Evolutionary conservation across 2,329 filamentous ascomycete species (phyloP), one percentile per base, ranked within the genome.

Genomic region (Fusarium torreyae): DNA sequence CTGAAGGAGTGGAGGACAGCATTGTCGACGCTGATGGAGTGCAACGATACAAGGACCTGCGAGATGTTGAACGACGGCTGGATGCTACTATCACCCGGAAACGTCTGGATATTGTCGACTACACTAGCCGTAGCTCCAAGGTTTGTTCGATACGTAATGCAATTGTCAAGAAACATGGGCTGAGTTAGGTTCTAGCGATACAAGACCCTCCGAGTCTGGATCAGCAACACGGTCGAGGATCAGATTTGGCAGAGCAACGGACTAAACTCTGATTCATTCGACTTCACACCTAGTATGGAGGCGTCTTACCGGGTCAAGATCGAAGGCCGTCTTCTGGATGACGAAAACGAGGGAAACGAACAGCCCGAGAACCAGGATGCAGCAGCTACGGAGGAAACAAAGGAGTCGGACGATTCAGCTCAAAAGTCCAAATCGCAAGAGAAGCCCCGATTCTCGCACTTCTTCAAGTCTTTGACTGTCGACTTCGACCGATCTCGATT

Each of bases 11-110:
- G 44, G 94, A 97, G 73, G 90, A 94, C 48, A 88, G 92, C 68
- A 88, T 94, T 65, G 89, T 97, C 69, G 94, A 82, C 46, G 64
- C 92, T 67, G 92, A 97, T 78, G 91, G 92, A 39, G 94, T 92
- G 44, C 86, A 91, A 77, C 88, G 93, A 72, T 99, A 99, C 82
- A 91, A 90, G 76, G 89, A 92, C 60, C 82, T 99, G 77, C 89
- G 94, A 76, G 94, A 97, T 71, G 85, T 97, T 61, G 96, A 99
- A 85, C 90, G 93, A 76, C 88, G 91, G 55, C 85, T 99, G 57
- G 96, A 99, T 83, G 93, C 95, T 40, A 92, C 93, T 18, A 97
- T 98, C 86, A 94, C 96, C 79, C 91, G 95, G 76, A 99, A 99
- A 84, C 88, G 94, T 66, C 83, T 99, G 66, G 96, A 99, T 77